phyloP scores from a whole-genome alignment of 1,284 basidiomycete genomes.

The Sphagnurus paluster region DNA sequence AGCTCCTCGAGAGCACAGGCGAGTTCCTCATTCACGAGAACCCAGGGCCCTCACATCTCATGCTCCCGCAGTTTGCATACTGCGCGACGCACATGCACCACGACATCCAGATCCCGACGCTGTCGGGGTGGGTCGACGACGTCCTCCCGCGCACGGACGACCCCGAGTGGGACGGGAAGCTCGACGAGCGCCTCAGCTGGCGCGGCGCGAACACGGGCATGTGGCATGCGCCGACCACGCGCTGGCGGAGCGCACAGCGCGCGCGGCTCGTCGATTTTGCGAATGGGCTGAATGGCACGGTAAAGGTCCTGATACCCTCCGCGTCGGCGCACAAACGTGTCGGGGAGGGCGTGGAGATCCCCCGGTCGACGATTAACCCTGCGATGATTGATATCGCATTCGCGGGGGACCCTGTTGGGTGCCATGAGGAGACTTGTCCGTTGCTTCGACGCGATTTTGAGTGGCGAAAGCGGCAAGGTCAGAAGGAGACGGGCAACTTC shows the following conservation, averaged over 20 bases:
- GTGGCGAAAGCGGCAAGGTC: conserved; percentile 43
- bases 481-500: conserved; percentile 52
- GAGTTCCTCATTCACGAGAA: conserved; percentile 49
- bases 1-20: conserved; percentile 48
- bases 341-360: conserved; percentile 16
- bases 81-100: conserved; percentile 56
- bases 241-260: conserved; percentile 38
- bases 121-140: conserved; percentile 38
- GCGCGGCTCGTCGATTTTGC: conserved; percentile 33
- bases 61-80: conserved; percentile 55
- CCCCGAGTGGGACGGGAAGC: conserved; percentile 55
- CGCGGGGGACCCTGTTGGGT: conserved; percentile 48
- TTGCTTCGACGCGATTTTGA: conserved; percentile 44
- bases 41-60: conserved; percentile 39
- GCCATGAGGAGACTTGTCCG: conserved; percentile 39
- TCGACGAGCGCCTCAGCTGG: conserved; percentile 60
- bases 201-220: conserved; percentile 70
- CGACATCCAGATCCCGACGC: conserved; percentile 53
- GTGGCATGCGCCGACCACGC: conserved; percentile 29
- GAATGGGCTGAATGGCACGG: conserved; percentile 32
- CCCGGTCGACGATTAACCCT: conserved; percentile 16
- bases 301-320: conserved; percentile 30
- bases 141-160: conserved; percentile 42
- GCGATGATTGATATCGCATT: conserved; percentile 51
- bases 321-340: conserved; percentile 5